These are phyloP conservation scores for Ailanthus altissimus DNA, from an alignment of 345 rosid species.

Conservation along the genomic window DNA sequence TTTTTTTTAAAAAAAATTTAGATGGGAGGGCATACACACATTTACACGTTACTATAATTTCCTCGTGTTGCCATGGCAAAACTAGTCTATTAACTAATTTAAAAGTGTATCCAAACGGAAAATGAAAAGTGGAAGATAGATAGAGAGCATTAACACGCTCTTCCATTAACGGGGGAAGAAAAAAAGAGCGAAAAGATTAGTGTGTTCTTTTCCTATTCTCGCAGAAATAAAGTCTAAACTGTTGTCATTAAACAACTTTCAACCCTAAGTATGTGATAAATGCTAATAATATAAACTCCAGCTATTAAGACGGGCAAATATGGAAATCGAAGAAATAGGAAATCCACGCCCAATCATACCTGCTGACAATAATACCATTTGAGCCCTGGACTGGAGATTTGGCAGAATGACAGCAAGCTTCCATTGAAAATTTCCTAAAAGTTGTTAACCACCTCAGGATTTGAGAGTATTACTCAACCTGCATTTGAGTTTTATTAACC, in stretches of 20 bases:
- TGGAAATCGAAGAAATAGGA: background rate
- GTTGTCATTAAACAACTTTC: background rate
- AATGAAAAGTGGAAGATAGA: background rate
- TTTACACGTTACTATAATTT: too few species aligned
- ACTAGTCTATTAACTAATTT: background rate
- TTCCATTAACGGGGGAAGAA: background rate
- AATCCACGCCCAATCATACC: background rate
- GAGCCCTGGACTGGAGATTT: slow-evolving; percentile 2
- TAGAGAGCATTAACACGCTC: background rate
- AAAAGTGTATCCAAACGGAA: background rate
- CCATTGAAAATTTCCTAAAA: background rate
- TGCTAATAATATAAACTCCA: slow-evolving; percentile 10
- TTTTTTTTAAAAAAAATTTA: too few species aligned
- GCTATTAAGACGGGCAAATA: background rate
- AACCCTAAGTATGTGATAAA: background rate
- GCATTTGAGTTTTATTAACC: slow-evolving; percentile 23
- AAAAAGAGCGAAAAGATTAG: background rate
- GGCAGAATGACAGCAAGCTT: background rate
- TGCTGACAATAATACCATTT: background rate
- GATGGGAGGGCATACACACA: too few species aligned
- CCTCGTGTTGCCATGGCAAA: background rate
- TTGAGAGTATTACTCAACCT: slow-evolving; percentile 68
- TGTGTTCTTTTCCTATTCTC: background rate
- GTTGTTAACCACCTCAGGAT: slow-evolving; percentile 45
- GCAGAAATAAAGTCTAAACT: background rate